Evolutionary conservation across 805 yeast species (phyloP), one percentile per base, ranked within the genome.

Genomic region (Wickerhamomyces alni): DNA sequence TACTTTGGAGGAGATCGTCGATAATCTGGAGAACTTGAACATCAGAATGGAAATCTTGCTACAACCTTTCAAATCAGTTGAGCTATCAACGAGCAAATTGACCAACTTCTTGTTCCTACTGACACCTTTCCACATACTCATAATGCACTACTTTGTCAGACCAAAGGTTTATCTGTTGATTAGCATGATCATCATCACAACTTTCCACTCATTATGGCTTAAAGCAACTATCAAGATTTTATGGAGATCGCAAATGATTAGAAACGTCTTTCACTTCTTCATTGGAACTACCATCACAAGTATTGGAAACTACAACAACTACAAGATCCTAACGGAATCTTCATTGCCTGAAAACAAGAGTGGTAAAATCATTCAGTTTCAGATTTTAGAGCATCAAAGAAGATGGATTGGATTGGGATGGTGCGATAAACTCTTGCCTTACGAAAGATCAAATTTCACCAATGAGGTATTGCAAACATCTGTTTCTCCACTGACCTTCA

Each of bases 391-490:
- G 48, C 73, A 78, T 47, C 78, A 79, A 52, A 62, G 86, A 47
- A 59, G 82, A 35, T 77, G 83, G 82, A 27, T 77, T 3, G 82
- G 80, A 1, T 43, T 77, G 15, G 85, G 83, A 7, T 78, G 83
- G 83, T 57, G 71, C 29, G 64, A 66, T 36, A 58, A 62, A 15
- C 52, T 76, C 28, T 48, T 76, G 4, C 82, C 83, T 2, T 62
- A 66, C 40, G 84, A 78, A 44, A 49, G 82, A 19, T 50, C 74
- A 1, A 60, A 65, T 16, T 78, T 60, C 47, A 74, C 80, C 31
- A 68, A 66, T 42, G 70, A 61, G 21, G 55, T 64, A 12, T 59
- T 61, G 9, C 56, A 52, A 40, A 46, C 57, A 41, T 44, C 60
- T 18, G 35, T 58, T 30, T 40, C 55, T 27, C 52, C 65, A 17